phyloP scores from a whole-genome alignment of 345 rosid species.

The Eucalyptus urophylla region DNA sequence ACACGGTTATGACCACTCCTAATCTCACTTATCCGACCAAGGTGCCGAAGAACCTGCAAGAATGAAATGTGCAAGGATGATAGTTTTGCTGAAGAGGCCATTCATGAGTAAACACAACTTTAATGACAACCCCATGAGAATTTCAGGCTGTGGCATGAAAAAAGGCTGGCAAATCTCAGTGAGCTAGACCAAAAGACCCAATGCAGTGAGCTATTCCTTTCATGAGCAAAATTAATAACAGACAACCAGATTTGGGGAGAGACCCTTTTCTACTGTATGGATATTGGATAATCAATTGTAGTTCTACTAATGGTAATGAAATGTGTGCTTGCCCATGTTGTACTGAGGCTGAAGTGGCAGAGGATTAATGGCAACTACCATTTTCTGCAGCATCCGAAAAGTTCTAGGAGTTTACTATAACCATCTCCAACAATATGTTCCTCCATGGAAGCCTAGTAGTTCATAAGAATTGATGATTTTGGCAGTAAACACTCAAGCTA shows the following conservation, averaged over 20 bases:
- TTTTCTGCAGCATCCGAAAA: neutral
- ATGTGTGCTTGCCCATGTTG: neutral
- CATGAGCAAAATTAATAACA: neutral
- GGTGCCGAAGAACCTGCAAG: conserved; percentile 80
- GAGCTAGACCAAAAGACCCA: neutral
- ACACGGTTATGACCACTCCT: conserved; percentile 73
- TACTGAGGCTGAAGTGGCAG: neutral
- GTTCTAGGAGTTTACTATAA: neutral
- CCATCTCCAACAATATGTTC: neutral
- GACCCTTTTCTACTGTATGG: neutral
- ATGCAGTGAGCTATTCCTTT: neutral
- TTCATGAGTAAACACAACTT: neutral
- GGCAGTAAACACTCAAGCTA: neutral
- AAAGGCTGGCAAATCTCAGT: neutral
- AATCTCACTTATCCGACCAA: conserved; percentile 74
- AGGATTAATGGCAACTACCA: neutral
- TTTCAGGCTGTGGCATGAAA: neutral
- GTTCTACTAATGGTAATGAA: neutral
- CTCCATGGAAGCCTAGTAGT: neutral
- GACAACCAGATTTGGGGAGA: neutral
- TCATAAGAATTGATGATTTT: neutral
- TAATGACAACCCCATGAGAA: neutral
- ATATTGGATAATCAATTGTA: neutral
- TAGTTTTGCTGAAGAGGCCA: neutral
- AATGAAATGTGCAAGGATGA: neutral